Evolutionary conservation across 1,284 basidiomycete genomes (phyloP).

Genomic region (Ceratobasidium sp.): DNA sequence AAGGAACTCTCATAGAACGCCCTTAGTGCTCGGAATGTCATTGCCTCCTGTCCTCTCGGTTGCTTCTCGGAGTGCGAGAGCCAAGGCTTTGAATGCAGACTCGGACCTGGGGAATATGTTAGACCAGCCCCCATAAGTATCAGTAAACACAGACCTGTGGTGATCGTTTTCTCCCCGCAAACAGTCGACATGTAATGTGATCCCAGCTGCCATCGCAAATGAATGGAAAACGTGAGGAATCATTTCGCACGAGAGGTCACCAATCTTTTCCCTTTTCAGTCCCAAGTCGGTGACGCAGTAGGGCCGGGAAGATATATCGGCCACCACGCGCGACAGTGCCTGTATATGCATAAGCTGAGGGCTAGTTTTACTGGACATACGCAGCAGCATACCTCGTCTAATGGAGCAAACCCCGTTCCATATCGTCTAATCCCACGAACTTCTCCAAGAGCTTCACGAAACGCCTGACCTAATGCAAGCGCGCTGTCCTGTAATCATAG

Average conservation of each 20-base stretch:
- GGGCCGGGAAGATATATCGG: conserved; percentile 97
- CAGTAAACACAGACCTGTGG: conserved; percentile 77
- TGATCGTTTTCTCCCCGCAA: conserved; percentile 97
- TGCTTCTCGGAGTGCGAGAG: conserved; percentile 94
- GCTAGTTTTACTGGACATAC: not conserved
- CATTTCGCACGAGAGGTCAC: conserved; percentile 98
- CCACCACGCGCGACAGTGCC: conserved; percentile 95
- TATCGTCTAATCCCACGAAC: conserved; percentile 95
- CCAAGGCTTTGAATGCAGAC: conserved; percentile 97
- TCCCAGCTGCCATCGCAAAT: conserved; percentile 92
- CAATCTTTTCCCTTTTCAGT: conserved; percentile 95
- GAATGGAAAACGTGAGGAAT: conserved; percentile 95
- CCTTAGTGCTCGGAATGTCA: conserved; percentile 98
- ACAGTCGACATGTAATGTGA: conserved; percentile 93
- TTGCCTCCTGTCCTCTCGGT: conserved; percentile 89
- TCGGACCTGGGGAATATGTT: conserved; percentile 75
- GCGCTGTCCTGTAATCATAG: conserved; percentile 86
- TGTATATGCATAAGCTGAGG: conserved; percentile 57
- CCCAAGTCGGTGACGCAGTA: conserved; percentile 95
- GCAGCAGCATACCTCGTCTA: conserved; percentile 84
- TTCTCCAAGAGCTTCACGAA: conserved; percentile 96
- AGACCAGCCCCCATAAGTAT: too few species aligned
- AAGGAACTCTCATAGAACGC: conserved; percentile 72
- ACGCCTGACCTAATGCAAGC: conserved; percentile 92
- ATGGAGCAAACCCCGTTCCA: conserved; percentile 95